A percentile compares a stretch with the other conserved stretches of the same genome.
Conservation (phyloP, 73 alveolate species). For the Tetrahymena elliotti region DNA sequence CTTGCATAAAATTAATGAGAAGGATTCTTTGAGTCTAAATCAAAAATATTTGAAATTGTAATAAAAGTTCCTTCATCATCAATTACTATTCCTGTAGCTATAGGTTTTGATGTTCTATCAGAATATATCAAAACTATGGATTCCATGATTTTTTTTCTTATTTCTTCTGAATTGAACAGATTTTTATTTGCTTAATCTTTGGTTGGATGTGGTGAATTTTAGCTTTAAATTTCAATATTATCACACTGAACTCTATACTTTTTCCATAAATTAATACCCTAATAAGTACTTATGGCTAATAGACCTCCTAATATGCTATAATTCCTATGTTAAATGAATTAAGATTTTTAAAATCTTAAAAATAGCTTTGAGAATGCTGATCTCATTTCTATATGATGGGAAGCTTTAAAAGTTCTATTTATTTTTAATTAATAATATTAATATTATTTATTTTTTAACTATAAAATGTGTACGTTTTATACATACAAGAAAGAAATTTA, state of each 20-base stretch:
- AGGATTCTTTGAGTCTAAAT: not conserved
- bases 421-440: too few species aligned
- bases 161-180: not conserved
- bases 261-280: not conserved
- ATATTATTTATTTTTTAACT: too few species aligned
- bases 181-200: not conserved
- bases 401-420: not conserved
- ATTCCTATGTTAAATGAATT: not conserved
- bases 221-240: not conserved
- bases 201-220: not conserved
- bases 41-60: not conserved
- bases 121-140: not conserved
- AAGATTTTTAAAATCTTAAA: not conserved
- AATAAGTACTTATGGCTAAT: not conserved
- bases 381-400: not conserved
- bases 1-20: not conserved
- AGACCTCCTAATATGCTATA: not conserved
- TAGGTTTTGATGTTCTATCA: not conserved
- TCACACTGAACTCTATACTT: not conserved
- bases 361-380: not conserved
- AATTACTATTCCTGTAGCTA: not conserved
- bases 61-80: not conserved
- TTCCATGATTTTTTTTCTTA: not conserved
- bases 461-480: not conserved
- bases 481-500: not conserved